Evolutionary conservation across 2,329 filamentous ascomycete species (phyloP).

Genomic region (Ilyonectria mors-panacis): DNA sequence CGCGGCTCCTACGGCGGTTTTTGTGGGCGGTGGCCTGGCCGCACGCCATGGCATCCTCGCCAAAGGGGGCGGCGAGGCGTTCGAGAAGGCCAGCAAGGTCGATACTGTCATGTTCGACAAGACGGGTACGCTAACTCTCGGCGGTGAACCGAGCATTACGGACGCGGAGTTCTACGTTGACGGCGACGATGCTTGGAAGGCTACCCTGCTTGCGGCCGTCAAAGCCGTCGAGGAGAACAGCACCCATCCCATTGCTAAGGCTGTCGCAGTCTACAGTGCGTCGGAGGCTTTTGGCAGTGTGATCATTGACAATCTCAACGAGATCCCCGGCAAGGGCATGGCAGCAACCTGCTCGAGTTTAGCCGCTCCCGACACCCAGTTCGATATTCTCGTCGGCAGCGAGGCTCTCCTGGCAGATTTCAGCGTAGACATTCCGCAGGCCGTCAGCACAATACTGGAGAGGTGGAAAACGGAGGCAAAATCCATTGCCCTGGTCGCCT

Average conservation of each 20-base stretch:
- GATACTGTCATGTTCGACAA: slow-evolving; percentile 91
- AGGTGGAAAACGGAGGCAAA: slow-evolving; percentile 75
- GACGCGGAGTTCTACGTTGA: slow-evolving; percentile 62
- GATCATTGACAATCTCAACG: slow-evolving; percentile 65
- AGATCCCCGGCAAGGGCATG: slow-evolving; percentile 81
- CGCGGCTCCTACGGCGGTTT: slow-evolving; percentile 88
- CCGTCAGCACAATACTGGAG: slow-evolving; percentile 57
- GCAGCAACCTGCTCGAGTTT: slow-evolving; percentile 64
- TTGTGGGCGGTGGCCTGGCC: slow-evolving; percentile 86
- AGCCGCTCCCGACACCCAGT: slow-evolving; percentile 44
- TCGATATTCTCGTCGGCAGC: slow-evolving; percentile 78
- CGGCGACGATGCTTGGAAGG: slow-evolving; percentile 32
- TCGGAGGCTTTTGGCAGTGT: slow-evolving; percentile 34
- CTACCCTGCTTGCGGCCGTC: slow-evolving; percentile 66
- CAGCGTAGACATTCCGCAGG: slow-evolving; percentile 35
- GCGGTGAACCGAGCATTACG: slow-evolving; percentile 80
- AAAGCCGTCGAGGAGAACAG: slow-evolving; percentile 78
- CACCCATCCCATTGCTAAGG: slow-evolving; percentile 81
- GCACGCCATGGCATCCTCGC: slow-evolving; percentile 85
- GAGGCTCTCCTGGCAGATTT: slow-evolving; percentile 68
- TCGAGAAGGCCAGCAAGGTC: slow-evolving; percentile 84
- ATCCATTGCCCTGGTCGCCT: slow-evolving; percentile 71
- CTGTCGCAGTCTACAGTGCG: slow-evolving; percentile 72
- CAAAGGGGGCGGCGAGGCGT: slow-evolving; percentile 87
- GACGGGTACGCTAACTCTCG: slow-evolving; percentile 84